Evolutionary conservation across 78 protist species (phyloP), one percentile per base, ranked within the genome.

Genomic region (Dictyostelium intermedium): DNA sequence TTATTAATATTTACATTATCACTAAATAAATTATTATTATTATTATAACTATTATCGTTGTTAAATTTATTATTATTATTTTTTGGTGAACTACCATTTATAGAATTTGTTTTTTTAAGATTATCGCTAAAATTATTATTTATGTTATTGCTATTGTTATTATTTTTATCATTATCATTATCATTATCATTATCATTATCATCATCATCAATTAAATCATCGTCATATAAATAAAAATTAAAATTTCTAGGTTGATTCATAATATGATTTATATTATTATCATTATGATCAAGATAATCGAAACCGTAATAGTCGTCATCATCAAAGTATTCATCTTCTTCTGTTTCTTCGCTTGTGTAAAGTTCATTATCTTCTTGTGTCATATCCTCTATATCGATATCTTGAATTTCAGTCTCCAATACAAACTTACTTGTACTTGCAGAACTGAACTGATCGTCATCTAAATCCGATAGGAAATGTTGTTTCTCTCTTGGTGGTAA

Each of bases 381-480:
- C 86, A 82, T 82, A 82, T 82, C 86, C 6, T 82, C 63, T 82
- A 82, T 35, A 82, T 82, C 86, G 2, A 82, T 82, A 56, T 82
- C 86, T 79, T 14, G 45, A 14, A 77, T 23, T 72, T 34, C 53
- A 13, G 86, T 84, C 14, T 69, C 72, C 56, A 39, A 37, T n/a
- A 30, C 30, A 30, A 80, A 20, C 32, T 30, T 80, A 32, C 32
- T 78, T 16, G 27, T 56, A 66, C 74, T 66, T 14, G 23, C 35
- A 30, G 85, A 37, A 32, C 63, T 80, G 23, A 37, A 50, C 25
- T 77, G 63, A 41, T 77, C 82, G 8, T 77, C 82, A n/a, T 77
- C 82, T 27, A 66, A 27, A 66, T 66, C 74, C 2, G 74, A 66
- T 66, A 66, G 35, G 20, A 66, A 66, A 66, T 66, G 74, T 27